Base-by-base conservation (phyloP, 2,329 filamentous ascomycete genomes). In the Ophiocordyceps camponoti-leonardi region DNA sequence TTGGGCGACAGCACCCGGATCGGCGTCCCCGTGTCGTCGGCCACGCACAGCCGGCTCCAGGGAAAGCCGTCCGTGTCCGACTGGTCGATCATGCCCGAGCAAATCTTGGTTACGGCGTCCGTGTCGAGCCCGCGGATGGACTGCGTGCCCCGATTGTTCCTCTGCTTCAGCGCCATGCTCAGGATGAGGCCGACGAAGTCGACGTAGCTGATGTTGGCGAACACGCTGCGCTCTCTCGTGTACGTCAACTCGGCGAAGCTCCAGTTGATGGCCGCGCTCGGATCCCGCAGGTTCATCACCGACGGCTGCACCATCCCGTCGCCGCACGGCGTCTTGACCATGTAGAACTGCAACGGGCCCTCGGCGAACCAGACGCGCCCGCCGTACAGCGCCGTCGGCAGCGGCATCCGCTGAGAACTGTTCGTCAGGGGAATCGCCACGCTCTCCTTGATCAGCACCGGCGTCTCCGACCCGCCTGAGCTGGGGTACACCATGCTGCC, bases 111-210 rank as follows among this genome's bases (percentile, higher is more conserved):
- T 16, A 71, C 59, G 12, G 64, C 60, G 22, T 55, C 57, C 4
- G 54, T 39, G 6, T 49, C 45, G 2, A 72, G 61, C 1, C 69
- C 69, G 7, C 59, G 54, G 14, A 67, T 64, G 1, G 58, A 56
- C 33, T 70, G 67, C 0, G 50, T 47, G 41, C 48, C 14, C 19
- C 22, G 52, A 31, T 57, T 58, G 13, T 53, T 31, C 19, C 51
- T 59, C 13, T 62, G 57, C 0, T 58, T 60, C 14, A 75, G 57
- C 0, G 52, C 52, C 65, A 76, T 69, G 39, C 70, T 68, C n/a
- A 76, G 64, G 0, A 67, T 59, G 16, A 75, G 59, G 5, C 70
- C 61, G 18, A 72, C 64, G 49, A 71, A 72, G 52, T 73, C 70
- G 30, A 73, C 70, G 46, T 67, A 72, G 43, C 63, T 68, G 45